These are phyloP conservation scores for Fermentozyma sake DNA, from an alignment of 1,139 yeast species.

Conservation along the genomic window DNA sequence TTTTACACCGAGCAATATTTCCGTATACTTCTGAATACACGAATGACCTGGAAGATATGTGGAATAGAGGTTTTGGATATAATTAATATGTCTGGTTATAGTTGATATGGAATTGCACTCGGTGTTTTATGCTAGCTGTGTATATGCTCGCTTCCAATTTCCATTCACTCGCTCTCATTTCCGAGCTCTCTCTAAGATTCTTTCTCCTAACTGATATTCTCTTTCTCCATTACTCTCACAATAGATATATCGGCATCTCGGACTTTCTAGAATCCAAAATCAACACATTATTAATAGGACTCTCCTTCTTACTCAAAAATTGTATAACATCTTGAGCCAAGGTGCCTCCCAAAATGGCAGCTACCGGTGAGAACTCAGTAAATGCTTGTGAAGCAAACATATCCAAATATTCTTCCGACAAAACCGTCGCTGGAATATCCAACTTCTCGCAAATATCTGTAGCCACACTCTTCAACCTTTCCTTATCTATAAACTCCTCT, in stretches of 20 bases:
- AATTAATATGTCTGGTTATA: too few relatives aligned
- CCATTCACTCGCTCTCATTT: too few relatives aligned
- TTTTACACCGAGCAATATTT: too few relatives aligned
- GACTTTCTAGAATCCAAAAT: constrained; percentile 67
- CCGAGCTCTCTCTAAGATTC: too few relatives aligned
- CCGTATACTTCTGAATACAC: too few relatives aligned
- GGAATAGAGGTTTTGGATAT: too few relatives aligned
- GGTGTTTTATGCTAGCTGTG: too few relatives aligned
- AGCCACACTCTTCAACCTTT: constrained; percentile 25
- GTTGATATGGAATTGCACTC: too few relatives aligned
- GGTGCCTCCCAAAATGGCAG: constrained; percentile 88
- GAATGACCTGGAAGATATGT: too few relatives aligned
- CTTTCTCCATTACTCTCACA: constrained; percentile 18
- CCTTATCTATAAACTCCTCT: constrained; percentile 26
- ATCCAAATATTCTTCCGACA: constrained; percentile 34
- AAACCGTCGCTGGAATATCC: constrained; percentile 33
- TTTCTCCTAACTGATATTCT: background rate
- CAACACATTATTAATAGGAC: constrained; percentile 78
- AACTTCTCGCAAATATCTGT: constrained; percentile 22
- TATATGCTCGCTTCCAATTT: too few relatives aligned
- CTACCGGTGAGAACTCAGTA: constrained; percentile 76
- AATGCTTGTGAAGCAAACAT: constrained; percentile 48
- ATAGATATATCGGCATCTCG: constrained; percentile 71
- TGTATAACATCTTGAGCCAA: constrained; percentile 90
- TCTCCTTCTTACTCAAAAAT: constrained; percentile 66